phyloP scores from a whole-genome alignment of 2,329 filamentous ascomycete species.

The Lachnellula cervina region DNA sequence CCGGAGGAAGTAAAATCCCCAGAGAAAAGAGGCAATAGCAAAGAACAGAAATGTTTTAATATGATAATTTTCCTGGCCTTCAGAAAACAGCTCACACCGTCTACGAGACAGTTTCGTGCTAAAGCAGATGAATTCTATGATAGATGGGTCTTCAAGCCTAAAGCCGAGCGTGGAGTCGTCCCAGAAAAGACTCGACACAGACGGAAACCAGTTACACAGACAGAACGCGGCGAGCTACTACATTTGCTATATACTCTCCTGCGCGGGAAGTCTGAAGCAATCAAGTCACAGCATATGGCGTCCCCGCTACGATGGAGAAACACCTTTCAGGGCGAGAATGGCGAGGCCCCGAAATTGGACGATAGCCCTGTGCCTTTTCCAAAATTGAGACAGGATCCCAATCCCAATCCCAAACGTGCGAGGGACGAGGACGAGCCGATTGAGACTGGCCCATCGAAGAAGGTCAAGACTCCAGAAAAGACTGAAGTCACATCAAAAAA shows the following conservation, averaged over 20 bases:
- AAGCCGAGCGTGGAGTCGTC: slow-evolving; percentile 11
- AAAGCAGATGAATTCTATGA: not conserved
- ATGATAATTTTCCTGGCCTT: slow-evolving; percentile 8
- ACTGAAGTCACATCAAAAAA: not conserved
- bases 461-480: not conserved
- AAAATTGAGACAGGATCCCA: not conserved
- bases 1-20: slow-evolving; percentile 3
- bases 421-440: not conserved
- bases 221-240: slow-evolving; percentile 2
- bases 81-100: not conserved
- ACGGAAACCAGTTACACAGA: not conserved
- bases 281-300: not conserved
- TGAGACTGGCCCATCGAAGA: not conserved
- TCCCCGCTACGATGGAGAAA: not conserved
- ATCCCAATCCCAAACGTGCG: not conserved
- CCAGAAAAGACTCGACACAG: slow-evolving; percentile 1
- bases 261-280: not conserved
- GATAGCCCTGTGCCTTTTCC: slow-evolving; percentile 3
- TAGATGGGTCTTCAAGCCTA: slow-evolving; percentile 12
- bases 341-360: not conserved
- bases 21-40: not conserved
- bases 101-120: slow-evolving; percentile 1
- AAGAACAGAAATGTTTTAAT: slow-evolving; percentile 3
- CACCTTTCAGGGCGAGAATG: not conserved
- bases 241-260: not conserved